A percentile compares a stretch with the other conserved stretches of the same genome.
phyloP scores from a whole-genome alignment of 148 eudicot genomes.

The Rhododendron ovatum region DNA sequence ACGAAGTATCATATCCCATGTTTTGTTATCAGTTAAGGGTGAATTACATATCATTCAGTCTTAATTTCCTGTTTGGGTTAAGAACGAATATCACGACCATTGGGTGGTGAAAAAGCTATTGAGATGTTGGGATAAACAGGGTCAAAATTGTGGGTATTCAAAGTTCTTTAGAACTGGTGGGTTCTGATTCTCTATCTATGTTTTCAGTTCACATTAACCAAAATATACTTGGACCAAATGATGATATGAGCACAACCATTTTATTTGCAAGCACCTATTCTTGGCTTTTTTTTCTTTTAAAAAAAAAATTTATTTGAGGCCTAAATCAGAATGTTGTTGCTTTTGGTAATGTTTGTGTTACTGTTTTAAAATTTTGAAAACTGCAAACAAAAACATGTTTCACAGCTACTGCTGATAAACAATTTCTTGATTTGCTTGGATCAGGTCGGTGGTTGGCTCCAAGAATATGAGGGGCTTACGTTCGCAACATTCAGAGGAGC shows the following conservation, averaged over 20 bases:
- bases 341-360: not conserved
- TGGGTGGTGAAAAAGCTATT: not conserved
- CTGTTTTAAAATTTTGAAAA: not conserved
- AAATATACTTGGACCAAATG: no score
- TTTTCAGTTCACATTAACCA: no score
- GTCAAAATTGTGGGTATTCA: no score
- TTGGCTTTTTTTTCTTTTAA: no score
- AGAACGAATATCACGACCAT: not conserved
- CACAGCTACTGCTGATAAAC: not conserved
- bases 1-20: not conserved
- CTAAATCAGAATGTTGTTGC: no score
- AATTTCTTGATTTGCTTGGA: not conserved
- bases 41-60: not conserved
- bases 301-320: no score
- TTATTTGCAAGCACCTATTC: no score
- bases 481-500: slow-evolving; percentile 97
- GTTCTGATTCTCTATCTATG: no score
- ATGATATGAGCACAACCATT: no score
- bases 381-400: not conserved
- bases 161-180: not conserved
- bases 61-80: not conserved
- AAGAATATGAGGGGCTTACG: slow-evolving; percentile 79
- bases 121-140: no score
- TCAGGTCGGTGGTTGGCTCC: slow-evolving; percentile 90
- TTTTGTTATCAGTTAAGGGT: not conserved